Percentiles rank a stretch among this genome's conserved stretches.
Conservation (phyloP, 805 yeast species). For the Zygosaccharomyces kombuchaensis region DNA sequence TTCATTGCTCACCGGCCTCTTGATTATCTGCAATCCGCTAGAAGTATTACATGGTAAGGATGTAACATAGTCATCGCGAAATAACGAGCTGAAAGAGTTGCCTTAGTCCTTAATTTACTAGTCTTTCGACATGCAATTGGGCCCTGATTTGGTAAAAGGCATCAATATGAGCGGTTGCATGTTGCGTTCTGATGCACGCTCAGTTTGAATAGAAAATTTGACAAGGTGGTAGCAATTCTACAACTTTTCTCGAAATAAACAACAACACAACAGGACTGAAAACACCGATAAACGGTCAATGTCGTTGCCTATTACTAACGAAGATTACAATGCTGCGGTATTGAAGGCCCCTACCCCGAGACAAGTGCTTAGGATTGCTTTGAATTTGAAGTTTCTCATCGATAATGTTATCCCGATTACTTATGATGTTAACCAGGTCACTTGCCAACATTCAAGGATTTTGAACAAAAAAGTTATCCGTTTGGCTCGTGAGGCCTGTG, state of each 20-base stretch:
- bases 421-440: conserved; percentile 47
- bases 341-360: conserved; percentile 51
- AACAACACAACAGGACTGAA: background rate
- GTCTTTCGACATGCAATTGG: background rate
- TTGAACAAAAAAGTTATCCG: conserved; percentile 54
- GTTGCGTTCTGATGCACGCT: background rate
- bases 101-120: background rate
- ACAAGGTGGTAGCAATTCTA: background rate
- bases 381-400: conserved; percentile 67
- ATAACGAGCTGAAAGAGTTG: background rate
- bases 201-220: background rate
- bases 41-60: too few species aligned
- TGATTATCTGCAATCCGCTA: too few species aligned
- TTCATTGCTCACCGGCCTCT: background rate
- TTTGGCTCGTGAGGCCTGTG: conserved; percentile 69
- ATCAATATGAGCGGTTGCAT: background rate
- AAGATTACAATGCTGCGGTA: conserved; percentile 4
- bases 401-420: conserved; percentile 68
- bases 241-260: background rate
- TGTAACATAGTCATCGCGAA: background rate
- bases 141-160: too few species aligned
- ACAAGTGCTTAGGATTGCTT: conserved; percentile 63
- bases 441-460: conserved; percentile 54
- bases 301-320: conserved; percentile 10
- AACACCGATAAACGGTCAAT: background rate